phyloP scores from a whole-genome alignment of 2,329 filamentous ascomycete species.

The Colletotrichum simmondsii region DNA sequence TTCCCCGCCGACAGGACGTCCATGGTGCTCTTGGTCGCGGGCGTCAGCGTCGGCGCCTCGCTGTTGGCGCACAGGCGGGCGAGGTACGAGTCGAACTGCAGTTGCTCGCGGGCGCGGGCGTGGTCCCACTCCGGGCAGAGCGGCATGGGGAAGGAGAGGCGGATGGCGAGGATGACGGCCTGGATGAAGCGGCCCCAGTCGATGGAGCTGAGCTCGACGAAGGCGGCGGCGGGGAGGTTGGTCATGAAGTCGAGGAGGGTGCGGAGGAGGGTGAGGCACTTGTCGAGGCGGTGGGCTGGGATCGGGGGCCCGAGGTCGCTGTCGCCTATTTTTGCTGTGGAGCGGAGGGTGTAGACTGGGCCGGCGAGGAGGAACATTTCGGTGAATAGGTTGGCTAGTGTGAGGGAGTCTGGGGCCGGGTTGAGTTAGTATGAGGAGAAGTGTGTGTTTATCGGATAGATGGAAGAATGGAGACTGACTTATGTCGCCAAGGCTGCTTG shows the following conservation, averaged over 20 bases:
- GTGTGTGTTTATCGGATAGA: slow-evolving; percentile 43
- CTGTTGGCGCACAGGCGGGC: slow-evolving; percentile 44
- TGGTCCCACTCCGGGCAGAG: slow-evolving; percentile 48
- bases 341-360: slow-evolving; percentile 42
- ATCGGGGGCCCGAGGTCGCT: slow-evolving; percentile 30
- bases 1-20: slow-evolving; percentile 58
- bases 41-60: slow-evolving; percentile 37
- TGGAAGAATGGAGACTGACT: slow-evolving; percentile 37
- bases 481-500: slow-evolving; percentile 19
- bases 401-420: background rate
- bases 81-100: slow-evolving; percentile 54
- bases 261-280: slow-evolving; percentile 41
- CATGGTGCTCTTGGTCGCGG: slow-evolving; percentile 41
- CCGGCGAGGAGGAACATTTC: slow-evolving; percentile 52
- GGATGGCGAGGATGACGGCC: slow-evolving; percentile 54
- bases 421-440: background rate
- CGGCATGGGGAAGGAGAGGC: slow-evolving; percentile 57
- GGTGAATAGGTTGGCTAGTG: slow-evolving; percentile 39
- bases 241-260: slow-evolving; percentile 46
- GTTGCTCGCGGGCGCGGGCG: slow-evolving; percentile 48
- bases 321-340: slow-evolving; percentile 23
- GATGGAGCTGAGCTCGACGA: slow-evolving; percentile 50
- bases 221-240: slow-evolving; percentile 42
- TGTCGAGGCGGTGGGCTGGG: slow-evolving; percentile 36
- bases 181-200: slow-evolving; percentile 57